Percentiles rank a stretch among this genome's conserved stretches.
Evolutionary conservation across 805 yeast species (phyloP).

Genomic region (Candida silvicultrix): DNA sequence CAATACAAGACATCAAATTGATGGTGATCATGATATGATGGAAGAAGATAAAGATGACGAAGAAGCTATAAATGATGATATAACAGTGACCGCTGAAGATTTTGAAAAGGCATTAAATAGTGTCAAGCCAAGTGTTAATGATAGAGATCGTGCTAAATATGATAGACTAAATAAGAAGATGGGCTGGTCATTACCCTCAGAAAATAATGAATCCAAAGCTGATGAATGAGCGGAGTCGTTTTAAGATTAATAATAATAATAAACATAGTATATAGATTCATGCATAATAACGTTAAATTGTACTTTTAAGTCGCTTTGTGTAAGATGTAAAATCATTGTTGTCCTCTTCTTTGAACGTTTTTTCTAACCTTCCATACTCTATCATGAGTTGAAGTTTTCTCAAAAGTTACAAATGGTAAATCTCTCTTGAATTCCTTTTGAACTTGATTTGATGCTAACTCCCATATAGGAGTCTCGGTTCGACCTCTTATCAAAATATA

Average conservation of each 20-base stretch:
- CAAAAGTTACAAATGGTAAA: conserved; percentile 40
- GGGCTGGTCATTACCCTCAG: conserved; percentile 58
- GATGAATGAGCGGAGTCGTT: neutral
- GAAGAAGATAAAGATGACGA: conserved; percentile 25
- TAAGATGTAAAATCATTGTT: conserved; percentile 9
- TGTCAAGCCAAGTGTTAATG: conserved; percentile 89
- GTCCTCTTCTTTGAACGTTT: conserved; percentile 44
- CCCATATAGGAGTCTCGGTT: conserved; percentile 59
- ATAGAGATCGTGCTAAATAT: conserved; percentile 71
- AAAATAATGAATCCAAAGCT: conserved; percentile 12
- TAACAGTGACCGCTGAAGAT: conserved; percentile 58
- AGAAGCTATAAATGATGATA: conserved; percentile 20
- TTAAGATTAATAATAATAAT: no score
- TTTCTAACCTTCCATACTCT: conserved; percentile 54
- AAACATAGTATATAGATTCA: neutral
- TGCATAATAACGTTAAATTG: neutral
- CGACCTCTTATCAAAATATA: conserved; percentile 51
- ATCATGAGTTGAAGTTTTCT: conserved; percentile 36
- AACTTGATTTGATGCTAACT: conserved; percentile 27
- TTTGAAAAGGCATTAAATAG: conserved; percentile 64
- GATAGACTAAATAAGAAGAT: conserved; percentile 65
- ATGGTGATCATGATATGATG: conserved; percentile 41
- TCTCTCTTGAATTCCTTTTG: conserved; percentile 9
- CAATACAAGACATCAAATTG: conserved; percentile 31
- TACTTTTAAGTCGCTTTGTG: neutral